Evolutionary conservation across 2,329 filamentous ascomycete species (phyloP).

Genomic region (Conoideocrella luteorostrata): DNA sequence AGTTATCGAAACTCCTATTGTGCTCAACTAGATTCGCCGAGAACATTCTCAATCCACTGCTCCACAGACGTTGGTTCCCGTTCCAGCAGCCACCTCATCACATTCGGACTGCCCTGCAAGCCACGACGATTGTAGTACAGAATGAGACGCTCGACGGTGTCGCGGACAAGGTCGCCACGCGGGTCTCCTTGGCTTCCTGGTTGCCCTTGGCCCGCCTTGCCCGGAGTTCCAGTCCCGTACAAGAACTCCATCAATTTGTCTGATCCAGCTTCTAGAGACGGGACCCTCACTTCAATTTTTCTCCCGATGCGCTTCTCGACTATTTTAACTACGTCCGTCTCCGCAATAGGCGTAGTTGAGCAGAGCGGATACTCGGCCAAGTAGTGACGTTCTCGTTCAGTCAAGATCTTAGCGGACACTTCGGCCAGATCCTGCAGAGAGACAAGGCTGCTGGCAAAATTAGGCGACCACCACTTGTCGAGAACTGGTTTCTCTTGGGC

Average conservation of each 20-base stretch:
- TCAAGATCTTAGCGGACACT: conserved; percentile 1
- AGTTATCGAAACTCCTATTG: no score
- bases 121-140: conserved; percentile 3
- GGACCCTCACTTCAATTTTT: background rate
- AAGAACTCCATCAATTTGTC: conserved; percentile 2
- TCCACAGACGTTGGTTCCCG: conserved; percentile 1
- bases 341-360: background rate
- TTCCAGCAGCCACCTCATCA: conserved; percentile 1
- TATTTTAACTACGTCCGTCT: conserved; percentile 1
- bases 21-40: no score
- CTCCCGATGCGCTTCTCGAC: conserved; percentile 1
- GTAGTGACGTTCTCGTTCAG: background rate
- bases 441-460: conserved; percentile 1
- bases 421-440: background rate
- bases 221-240: background rate
- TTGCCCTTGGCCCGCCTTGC: background rate
- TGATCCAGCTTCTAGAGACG: background rate
- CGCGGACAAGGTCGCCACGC: background rate
- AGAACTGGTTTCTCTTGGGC: conserved; percentile 1
- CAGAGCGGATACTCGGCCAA: conserved; percentile 2
- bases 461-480: conserved; percentile 4
- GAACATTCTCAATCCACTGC: background rate
- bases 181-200: background rate
- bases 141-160: conserved; percentile 2
- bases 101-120: no score